A percentile compares a stretch with the other conserved stretches of the same genome.
These are phyloP conservation scores for Calonectria henricotiae DNA, from an alignment of 2,329 filamentous ascomycete species.

Conservation along the genomic window DNA sequence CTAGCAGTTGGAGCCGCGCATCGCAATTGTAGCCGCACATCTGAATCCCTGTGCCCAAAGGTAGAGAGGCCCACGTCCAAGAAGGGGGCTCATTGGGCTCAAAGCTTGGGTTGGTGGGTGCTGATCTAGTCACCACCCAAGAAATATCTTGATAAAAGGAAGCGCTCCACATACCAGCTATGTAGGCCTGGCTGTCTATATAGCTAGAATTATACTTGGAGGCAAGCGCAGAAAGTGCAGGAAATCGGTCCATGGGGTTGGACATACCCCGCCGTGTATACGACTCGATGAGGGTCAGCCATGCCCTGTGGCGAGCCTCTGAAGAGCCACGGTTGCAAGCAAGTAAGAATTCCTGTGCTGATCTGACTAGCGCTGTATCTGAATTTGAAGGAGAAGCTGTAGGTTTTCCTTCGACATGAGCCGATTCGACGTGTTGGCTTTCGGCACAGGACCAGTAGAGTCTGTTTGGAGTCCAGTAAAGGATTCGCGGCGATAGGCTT, in stretches of 20 bases:
- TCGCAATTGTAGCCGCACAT: neutral
- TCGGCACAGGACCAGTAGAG: constrained; percentile 30
- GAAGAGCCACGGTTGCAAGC: constrained; percentile 24
- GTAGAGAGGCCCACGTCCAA: constrained; percentile 29
- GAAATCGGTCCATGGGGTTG: constrained; percentile 20
- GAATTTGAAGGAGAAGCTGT: neutral
- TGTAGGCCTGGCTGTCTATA: constrained; percentile 7
- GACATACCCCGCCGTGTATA: constrained; percentile 27
- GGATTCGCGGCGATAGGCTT: constrained; percentile 22
- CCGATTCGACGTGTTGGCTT: constrained; percentile 7
- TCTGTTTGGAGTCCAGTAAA: constrained; percentile 28
- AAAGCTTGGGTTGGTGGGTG: neutral
- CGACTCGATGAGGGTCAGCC: constrained; percentile 30
- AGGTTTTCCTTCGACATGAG: neutral
- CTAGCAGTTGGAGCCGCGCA: neutral
- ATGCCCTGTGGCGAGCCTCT: constrained; percentile 15
- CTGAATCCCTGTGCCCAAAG: constrained; percentile 8
- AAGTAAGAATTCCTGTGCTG: constrained; percentile 20
- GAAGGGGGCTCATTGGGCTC: neutral
- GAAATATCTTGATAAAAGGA: constrained; percentile 16
- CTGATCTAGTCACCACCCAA: constrained; percentile 3
- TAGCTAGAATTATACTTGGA: constrained; percentile 20
- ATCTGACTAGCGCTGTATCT: neutral
- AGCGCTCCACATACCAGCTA: constrained; percentile 21
- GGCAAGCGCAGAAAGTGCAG: constrained; percentile 21